Percentiles rank a stretch among this genome's conserved stretches.
Evolutionary conservation across 352 stramenopile genomes (phyloP).

Genomic region (Phytophthora sp.): DNA sequence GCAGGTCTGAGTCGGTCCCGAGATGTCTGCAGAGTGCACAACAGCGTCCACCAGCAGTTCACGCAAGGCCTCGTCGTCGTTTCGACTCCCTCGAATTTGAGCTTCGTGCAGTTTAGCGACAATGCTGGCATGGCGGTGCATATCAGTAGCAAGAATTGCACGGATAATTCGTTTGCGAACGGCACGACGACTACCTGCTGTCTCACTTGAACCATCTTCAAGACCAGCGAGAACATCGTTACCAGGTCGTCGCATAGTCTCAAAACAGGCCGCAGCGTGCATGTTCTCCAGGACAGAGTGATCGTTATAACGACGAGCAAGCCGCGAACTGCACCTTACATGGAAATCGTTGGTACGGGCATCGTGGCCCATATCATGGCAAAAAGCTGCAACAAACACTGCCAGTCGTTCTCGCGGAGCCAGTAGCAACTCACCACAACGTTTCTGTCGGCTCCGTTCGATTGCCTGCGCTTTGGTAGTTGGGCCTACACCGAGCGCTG

Average conservation of each 20-base stretch:
- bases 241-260: slow-evolving; percentile 73
- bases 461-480: slow-evolving; percentile 28
- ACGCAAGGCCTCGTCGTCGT: slow-evolving; percentile 60
- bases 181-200: slow-evolving; percentile 21
- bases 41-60: slow-evolving; percentile 79
- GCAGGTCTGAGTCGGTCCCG: slow-evolving; percentile 61
- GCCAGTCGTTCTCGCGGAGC: slow-evolving; percentile 63
- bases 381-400: slow-evolving; percentile 82
- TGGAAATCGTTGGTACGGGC: slow-evolving; percentile 91
- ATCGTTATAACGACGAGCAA: slow-evolving; percentile 90
- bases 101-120: slow-evolving; percentile 74
- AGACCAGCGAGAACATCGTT: slow-evolving; percentile 69
- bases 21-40: slow-evolving; percentile 84
- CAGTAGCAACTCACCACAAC: slow-evolving; percentile 49
- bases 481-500: slow-evolving; percentile 14
- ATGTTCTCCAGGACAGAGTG: slow-evolving; percentile 91
- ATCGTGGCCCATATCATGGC: slow-evolving; percentile 91
- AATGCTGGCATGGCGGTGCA: slow-evolving; percentile 78
- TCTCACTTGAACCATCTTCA: slow-evolving; percentile 32
- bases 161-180: slow-evolving; percentile 79
- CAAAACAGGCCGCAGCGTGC: slow-evolving; percentile 81
- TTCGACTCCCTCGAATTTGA: slow-evolving; percentile 57
- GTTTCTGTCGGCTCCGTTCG: slow-evolving; percentile 28
- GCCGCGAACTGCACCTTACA: slow-evolving; percentile 69
- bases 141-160: slow-evolving; percentile 86